A percentile compares a stretch with the other conserved stretches of the same genome.
Conservation (phyloP, 345 rosid species). For the Citrus hindsii region DNA sequence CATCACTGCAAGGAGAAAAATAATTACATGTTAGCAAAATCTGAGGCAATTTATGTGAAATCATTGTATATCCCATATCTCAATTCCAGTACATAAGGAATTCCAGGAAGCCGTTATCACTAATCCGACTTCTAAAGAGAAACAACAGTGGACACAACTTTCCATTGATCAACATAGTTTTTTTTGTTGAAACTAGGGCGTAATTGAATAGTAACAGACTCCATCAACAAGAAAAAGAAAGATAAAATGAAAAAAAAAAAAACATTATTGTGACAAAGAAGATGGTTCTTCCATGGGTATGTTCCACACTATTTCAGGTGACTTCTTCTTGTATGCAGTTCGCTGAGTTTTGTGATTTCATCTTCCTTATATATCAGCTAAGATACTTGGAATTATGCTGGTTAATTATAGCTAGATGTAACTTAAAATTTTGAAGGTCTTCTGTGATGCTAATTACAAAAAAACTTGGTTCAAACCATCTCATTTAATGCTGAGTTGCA, state of each 20-base stretch:
- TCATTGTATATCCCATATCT: neutral
- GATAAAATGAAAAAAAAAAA: neutral
- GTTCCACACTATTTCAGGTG: neutral
- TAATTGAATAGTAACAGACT: neutral
- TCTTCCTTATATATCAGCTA: neutral
- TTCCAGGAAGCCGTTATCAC: neutral
- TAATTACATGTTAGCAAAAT: conserved; percentile 1
- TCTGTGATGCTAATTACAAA: neutral
- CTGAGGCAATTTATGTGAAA: neutral
- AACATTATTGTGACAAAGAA: neutral
- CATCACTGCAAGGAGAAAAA: conserved; percentile 65
- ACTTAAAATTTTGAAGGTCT: neutral
- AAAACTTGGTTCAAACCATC: neutral
- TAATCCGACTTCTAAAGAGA: neutral
- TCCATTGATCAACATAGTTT: neutral
- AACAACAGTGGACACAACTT: neutral
- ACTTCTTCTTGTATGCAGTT: neutral
- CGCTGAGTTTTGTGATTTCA: neutral
- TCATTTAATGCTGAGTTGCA: neutral
- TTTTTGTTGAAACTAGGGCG: neutral
- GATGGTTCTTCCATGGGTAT: neutral
- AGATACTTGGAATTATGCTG: neutral
- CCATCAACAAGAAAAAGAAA: neutral
- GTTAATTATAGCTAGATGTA: neutral
- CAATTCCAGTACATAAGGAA: neutral